phyloP scores from a whole-genome alignment of 1,284 basidiomycete species.

The Gymnopus androsaceus region DNA sequence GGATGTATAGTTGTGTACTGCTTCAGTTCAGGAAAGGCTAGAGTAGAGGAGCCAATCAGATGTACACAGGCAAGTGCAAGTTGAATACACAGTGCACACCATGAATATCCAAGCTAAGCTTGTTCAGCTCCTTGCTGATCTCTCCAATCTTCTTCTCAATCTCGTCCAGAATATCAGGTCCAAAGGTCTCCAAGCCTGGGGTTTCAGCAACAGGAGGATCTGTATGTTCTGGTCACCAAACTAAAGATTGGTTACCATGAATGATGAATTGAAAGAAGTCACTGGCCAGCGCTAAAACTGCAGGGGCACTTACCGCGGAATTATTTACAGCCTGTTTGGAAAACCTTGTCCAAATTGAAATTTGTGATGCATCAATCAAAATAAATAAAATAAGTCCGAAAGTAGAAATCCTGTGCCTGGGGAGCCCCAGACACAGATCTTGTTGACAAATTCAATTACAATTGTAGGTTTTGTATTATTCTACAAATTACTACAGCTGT shows the following conservation, averaged over 20 bases:
- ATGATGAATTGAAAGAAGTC: neutral
- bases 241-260: neutral
- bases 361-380: too few species aligned
- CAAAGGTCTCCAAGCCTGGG: slow-evolving; percentile 29
- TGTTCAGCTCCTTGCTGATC: slow-evolving; percentile 54
- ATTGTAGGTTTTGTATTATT: too few species aligned
- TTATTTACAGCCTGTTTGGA: too few species aligned
- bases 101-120: slow-evolving; percentile 72
- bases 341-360: too few species aligned
- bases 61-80: neutral
- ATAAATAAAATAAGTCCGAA: too few species aligned
- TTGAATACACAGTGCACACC: slow-evolving; percentile 42
- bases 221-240: slow-evolving; percentile 11
- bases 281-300: too few species aligned
- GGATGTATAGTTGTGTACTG: slow-evolving; percentile 36
- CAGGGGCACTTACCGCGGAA: too few species aligned
- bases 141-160: slow-evolving; percentile 61
- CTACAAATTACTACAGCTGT: too few species aligned
- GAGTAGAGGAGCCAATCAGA: neutral
- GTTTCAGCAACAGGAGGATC: slow-evolving; percentile 3
- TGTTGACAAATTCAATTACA: too few species aligned
- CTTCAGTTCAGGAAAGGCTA: slow-evolving; percentile 63
- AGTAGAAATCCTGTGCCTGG: too few species aligned
- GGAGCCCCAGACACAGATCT: too few species aligned
- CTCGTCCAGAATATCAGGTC: slow-evolving; percentile 49